Evolutionary conservation across 1,284 basidiomycete genomes (phyloP), one percentile per base, ranked within the genome.

Genomic region (Pseudozyma pruni): DNA sequence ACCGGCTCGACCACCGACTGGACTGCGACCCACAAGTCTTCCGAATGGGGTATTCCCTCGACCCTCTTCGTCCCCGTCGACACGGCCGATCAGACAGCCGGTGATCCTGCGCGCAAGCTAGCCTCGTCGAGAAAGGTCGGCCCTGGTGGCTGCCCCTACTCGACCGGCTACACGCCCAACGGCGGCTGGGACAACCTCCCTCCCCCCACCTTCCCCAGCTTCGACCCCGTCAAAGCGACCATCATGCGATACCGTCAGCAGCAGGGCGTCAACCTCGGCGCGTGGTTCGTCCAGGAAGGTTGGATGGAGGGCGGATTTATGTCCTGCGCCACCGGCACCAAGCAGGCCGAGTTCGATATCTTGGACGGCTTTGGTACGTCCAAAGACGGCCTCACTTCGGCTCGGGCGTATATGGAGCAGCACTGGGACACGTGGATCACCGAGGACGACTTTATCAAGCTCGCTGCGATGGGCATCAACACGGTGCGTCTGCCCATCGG

Each of bases 401-500:
- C 90, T 17, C 70, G 57, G n/a, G 69, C 76, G 13, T 67, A 72
- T 52, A 60, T 92, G 59, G 90, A 92, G 81, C 85, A 85, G 41
- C 90, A 91, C 81, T 92, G 91, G 91, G 89, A 90, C 72, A 90
- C 88, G 7, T 92, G 89, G 83, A 88, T 92, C 80, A 88, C 84
- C n/a, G 83, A 84, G 47, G 76, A 79, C 32, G 85, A 85, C 58
- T 85, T 85, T 63, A 70, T 74, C 48, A 74, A 79, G 27, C 75
- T 84, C 61, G 55, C 76, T 59, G 25, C 62, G 56, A 51, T 77
- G 75, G 72, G 81, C 46, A 61, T 84, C 73, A 78, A 84, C 80
- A 80, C 84, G 51, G 74, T 85, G 33, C 13, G 85, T 33, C 22
- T 75, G 0, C 77, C 81, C 52, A 78, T 83, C 42, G 81, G 81